Evolutionary conservation across 495 filamentous ascomycete species (phyloP), one percentile per base, ranked within the genome.

Genomic region (Aspergillus nidulans): DNA sequence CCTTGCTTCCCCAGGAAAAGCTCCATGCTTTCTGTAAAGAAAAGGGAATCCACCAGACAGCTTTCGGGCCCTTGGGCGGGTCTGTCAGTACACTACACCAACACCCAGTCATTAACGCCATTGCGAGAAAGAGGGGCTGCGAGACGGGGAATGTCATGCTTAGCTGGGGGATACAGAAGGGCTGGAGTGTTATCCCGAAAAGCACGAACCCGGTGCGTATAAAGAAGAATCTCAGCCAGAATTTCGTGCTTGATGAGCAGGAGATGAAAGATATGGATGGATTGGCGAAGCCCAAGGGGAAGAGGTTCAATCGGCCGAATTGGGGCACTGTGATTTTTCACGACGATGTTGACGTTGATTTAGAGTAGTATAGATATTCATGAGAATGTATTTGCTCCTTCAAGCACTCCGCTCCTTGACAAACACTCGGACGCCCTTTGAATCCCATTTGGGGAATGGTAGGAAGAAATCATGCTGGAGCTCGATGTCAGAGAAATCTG

Each of bases 51-150:
- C 81, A 81, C 53, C 71, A 86, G 18, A 81, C 79, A 26, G 81
- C 82, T 28, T 88, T 87, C 64, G 84, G 80, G 6, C 84, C 85
- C 0, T 77, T 87, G 23, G 85, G 82, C 42, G 76, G 74, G 1
- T 57, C 58, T 42, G 64, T 59, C 7, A 69, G 63, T 49, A 82
- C 61, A 12, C 49, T 84, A 5, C 82, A 83, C 55, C 74, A 85
- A 15, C 76, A 87, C 55, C 73, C 78, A 0, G 69, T 76, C 1
- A 73, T 85, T 25, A 71, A 73, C 25, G 64, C 74, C 18, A 74
- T 87, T 53, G 82, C 78, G 28, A 23, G 59, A 24, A 61, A 77
- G 53, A 76, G 85, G 53, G 68, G 70, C 28, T 83, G 81, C 58
- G 78, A 70, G 4, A 79, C 80, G 0, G 82, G 83, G 5, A 81